Percentiles rank a stretch among this genome's conserved stretches.
Evolutionary conservation across 2,329 filamentous ascomycete species (phyloP).

Genomic region (Colletotrichum tamarilloi): DNA sequence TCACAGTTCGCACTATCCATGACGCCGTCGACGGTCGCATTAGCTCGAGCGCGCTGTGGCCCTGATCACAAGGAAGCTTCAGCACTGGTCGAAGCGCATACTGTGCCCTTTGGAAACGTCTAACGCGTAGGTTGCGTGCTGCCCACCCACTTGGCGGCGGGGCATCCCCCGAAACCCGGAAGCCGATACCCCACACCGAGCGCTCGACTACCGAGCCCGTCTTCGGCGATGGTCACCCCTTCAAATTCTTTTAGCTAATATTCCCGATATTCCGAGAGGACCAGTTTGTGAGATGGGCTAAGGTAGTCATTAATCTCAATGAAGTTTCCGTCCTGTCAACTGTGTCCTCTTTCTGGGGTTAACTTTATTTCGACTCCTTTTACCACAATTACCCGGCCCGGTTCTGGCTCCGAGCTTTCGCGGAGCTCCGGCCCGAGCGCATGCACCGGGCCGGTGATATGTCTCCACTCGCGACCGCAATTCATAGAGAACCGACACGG

Average conservation of each 20-base stretch:
- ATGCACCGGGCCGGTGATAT: background rate
- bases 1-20: background rate
- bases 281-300: background rate
- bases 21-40: background rate
- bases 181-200: slow-evolving; percentile 31
- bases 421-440: background rate
- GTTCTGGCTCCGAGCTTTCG: background rate
- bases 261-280: slow-evolving; percentile 26
- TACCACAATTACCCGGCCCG: background rate
- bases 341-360: background rate
- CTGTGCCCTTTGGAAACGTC: background rate
- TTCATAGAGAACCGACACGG: background rate
- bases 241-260: slow-evolving; percentile 25
- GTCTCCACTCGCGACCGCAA: background rate
- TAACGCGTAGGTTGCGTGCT: background rate
- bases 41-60: slow-evolving; percentile 5
- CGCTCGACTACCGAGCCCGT: slow-evolving; percentile 23
- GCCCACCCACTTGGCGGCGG: background rate
- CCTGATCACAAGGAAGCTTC: slow-evolving; percentile 5
- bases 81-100: background rate
- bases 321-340: background rate
- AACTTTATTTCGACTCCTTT: background rate
- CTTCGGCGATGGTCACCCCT: slow-evolving; percentile 15
- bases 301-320: background rate
- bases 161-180: slow-evolving; percentile 28